A percentile compares a stretch with the other conserved stretches of the same genome.
phyloP scores from a whole-genome alignment of 805 yeast species.

The Saccharomycopsis vini region DNA sequence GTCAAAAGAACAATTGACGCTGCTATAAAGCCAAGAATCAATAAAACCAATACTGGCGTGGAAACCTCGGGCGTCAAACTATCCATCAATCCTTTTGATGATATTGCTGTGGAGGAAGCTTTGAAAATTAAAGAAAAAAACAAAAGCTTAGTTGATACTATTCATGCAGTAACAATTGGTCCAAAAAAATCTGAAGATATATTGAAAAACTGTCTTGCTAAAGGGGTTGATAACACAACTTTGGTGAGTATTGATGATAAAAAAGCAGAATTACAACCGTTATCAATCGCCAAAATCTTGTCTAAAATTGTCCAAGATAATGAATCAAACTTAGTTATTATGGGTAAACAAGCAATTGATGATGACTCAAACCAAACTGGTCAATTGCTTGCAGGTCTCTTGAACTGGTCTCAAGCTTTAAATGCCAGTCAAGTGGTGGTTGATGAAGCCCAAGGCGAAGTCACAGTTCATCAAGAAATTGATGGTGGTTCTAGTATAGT shows the following conservation, averaged over 20 bases:
- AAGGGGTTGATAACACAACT: slow-evolving; percentile 86
- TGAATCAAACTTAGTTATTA: slow-evolving; percentile 65
- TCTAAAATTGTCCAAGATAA: slow-evolving; percentile 62
- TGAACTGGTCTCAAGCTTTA: slow-evolving; percentile 19
- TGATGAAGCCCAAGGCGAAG: slow-evolving; percentile 25
- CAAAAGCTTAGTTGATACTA: slow-evolving; percentile 60
- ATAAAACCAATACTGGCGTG: slow-evolving; percentile 73
- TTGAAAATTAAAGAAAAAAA: slow-evolving; percentile 61
- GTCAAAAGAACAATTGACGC: slow-evolving; percentile 92
- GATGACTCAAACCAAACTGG: slow-evolving; percentile 94
- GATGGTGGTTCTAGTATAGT: slow-evolving; percentile 92
- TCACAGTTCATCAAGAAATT: slow-evolving; percentile 79
- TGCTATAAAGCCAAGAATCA: slow-evolving; percentile 87
- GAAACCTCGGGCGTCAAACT: slow-evolving; percentile 87
- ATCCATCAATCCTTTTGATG: slow-evolving; percentile 94
- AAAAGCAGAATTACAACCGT: slow-evolving; percentile 61
- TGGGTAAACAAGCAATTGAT: slow-evolving; percentile 97
- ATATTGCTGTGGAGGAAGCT: slow-evolving; percentile 96
- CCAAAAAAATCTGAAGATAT: slow-evolving; percentile 81
- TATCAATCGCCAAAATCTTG: slow-evolving; percentile 80
- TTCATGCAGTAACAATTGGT: slow-evolving; percentile 91
- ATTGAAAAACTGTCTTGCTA: slow-evolving; percentile 83
- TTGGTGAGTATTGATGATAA: slow-evolving; percentile 68
- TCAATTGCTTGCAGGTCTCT: slow-evolving; percentile 67
- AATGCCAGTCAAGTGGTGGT: slow-evolving; percentile 18